Percentiles rank a stretch among this genome's conserved stretches.
phyloP scores from a whole-genome alignment of 169 alveolate genomes.

The Plasmodium vinckei region DNA sequence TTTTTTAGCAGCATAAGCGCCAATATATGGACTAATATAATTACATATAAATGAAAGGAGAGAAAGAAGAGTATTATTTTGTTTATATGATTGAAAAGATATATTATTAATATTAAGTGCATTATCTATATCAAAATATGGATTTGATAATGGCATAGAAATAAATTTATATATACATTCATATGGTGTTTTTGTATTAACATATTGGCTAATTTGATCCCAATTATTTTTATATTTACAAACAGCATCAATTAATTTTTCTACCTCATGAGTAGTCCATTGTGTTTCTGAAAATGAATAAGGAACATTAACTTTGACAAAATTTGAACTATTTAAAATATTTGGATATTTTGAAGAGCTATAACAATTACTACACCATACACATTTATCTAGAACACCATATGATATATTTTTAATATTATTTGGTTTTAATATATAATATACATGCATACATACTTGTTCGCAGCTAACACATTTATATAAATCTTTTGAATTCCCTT shows the following conservation, averaged over 20 bases:
- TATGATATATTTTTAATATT: conserved; percentile 48
- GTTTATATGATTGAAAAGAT: conserved; percentile 38
- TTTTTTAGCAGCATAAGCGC: conserved; percentile 74
- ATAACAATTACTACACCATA: conserved; percentile 50
- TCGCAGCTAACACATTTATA: conserved; percentile 67
- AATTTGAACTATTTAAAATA: conserved; percentile 46
- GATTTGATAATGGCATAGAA: conserved; percentile 70
- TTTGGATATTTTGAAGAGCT: conserved; percentile 52
- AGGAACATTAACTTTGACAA: conserved; percentile 58
- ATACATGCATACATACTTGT: conserved; percentile 16
- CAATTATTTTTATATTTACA: conserved; percentile 57
- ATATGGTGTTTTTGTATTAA: conserved; percentile 48
- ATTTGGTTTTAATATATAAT: conserved; percentile 56
- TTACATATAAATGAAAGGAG: conserved; percentile 65
- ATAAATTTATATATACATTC: conserved; percentile 65
- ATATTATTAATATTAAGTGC: conserved; percentile 21
- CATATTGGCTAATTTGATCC: conserved; percentile 42
- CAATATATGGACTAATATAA: conserved; percentile 62
- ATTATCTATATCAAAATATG: conserved; percentile 59
- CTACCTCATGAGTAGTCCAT: conserved; percentile 35
- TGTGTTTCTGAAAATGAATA: conserved; percentile 11
- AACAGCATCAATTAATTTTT: conserved; percentile 53
- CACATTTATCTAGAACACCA: conserved; percentile 67
- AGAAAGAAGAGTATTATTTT: conserved; percentile 53
- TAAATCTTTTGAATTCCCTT: neutral